A percentile compares a stretch with the other conserved stretches of the same genome.
Conservation (phyloP, 1,284 basidiomycete species). For the Fomes fomentarius region DNA sequence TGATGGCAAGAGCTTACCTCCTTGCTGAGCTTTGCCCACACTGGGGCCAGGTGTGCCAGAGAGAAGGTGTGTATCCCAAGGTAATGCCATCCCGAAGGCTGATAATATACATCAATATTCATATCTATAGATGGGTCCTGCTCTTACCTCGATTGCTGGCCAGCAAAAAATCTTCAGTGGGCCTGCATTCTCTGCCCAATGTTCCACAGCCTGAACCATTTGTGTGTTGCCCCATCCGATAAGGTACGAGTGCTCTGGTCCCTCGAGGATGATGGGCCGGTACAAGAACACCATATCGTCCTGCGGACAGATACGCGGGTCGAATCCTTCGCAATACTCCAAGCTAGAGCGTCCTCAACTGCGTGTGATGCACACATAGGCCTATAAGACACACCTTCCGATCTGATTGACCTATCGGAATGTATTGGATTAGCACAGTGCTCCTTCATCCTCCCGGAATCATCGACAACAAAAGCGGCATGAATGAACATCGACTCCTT, state of each 20-base stretch:
- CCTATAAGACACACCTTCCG: constrained; percentile 3
- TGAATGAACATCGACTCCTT: no score
- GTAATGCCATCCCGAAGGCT: constrained; percentile 29
- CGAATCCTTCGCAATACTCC: constrained; percentile 33
- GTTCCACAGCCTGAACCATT: constrained; percentile 42
- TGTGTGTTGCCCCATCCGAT: constrained; percentile 52
- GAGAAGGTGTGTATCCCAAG: constrained; percentile 28
- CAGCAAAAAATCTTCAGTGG: constrained; percentile 48
- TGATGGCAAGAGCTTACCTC: constrained; percentile 18
- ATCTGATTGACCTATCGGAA: constrained; percentile 3
- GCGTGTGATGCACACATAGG: no score
- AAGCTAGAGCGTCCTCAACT: constrained; percentile 32
- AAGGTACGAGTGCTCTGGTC: constrained; percentile 42
- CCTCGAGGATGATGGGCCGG: constrained; percentile 57
- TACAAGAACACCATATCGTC: constrained; percentile 49
- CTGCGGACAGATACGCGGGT: constrained; percentile 41
- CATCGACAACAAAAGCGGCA: not conserved
- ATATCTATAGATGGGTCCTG: not conserved
- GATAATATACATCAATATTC: not conserved
- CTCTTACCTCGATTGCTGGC: constrained; percentile 14
- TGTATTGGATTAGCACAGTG: not conserved
- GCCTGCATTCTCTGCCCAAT: constrained; percentile 18
- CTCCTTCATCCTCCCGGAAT: not conserved
- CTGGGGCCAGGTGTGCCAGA: constrained; percentile 14
- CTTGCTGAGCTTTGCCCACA: constrained; percentile 27